Evolutionary conservation across 2,329 filamentous ascomycete species (phyloP).

Genomic region (Alternaria gaisen): DNA sequence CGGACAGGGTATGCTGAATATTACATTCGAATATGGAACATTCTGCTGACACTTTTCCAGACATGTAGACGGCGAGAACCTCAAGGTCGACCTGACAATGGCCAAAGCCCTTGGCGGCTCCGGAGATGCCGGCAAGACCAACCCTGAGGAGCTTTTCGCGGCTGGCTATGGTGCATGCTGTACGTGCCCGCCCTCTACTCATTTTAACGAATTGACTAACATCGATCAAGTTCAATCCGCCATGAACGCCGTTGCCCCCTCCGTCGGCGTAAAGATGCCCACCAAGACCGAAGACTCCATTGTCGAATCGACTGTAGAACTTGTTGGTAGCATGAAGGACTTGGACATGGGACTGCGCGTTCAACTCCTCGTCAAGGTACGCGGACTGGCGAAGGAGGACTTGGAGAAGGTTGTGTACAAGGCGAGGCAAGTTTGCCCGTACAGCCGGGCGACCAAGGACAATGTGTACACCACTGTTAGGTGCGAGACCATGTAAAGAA

Average conservation of each 20-base stretch:
- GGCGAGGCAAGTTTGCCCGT: constrained; percentile 49
- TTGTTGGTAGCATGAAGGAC: constrained; percentile 57
- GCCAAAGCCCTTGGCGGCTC: constrained; percentile 57
- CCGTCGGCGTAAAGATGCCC: constrained; percentile 55
- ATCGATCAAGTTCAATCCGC: constrained; percentile 48
- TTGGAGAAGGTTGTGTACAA: constrained; percentile 49
- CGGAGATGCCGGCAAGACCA: constrained; percentile 54
- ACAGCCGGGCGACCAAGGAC: constrained; percentile 44
- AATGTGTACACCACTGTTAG: constrained; percentile 42
- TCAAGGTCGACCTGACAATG: constrained; percentile 54
- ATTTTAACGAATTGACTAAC: neutral
- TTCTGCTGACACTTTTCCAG: constrained; percentile 14
- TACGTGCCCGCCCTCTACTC: constrained; percentile 17
- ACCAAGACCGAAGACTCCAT: constrained; percentile 50
- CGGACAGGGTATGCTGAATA: constrained; percentile 38
- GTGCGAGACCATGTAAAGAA: constrained; percentile 32
- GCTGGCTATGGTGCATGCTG: constrained; percentile 59
- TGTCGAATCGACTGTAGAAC: constrained; percentile 54
- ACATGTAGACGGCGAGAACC: constrained; percentile 47
- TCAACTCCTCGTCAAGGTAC: constrained; percentile 53
- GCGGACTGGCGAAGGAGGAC: constrained; percentile 44
- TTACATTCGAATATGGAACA: neutral
- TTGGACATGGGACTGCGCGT: constrained; percentile 57
- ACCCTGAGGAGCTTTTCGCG: constrained; percentile 58
- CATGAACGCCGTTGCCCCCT: constrained; percentile 56